Conservation (phyloP, 78 protist species). For the Speleostelium caveatum region DNA sequence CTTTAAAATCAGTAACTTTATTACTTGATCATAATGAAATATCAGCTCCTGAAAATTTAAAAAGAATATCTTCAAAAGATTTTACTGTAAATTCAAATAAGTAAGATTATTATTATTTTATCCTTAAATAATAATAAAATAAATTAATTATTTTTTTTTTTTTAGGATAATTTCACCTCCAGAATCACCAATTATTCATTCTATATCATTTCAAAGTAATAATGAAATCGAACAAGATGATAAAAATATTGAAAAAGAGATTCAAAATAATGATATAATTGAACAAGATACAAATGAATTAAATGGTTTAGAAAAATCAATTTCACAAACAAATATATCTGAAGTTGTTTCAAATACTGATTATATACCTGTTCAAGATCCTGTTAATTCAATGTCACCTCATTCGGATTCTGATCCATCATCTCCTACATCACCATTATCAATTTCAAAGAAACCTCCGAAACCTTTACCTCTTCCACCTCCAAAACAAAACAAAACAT, state of each 20-base stretch:
- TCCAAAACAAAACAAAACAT: neutral
- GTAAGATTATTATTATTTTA: neutral
- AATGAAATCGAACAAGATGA: too few relatives aligned
- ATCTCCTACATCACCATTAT: slow-evolving; percentile 11
- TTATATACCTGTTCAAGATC: too few relatives aligned
- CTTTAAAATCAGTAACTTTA: neutral
- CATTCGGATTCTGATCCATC: neutral
- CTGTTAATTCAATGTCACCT: neutral
- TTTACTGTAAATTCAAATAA: slow-evolving; percentile 10
- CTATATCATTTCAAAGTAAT: neutral
- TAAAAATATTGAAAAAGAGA: too few relatives aligned
- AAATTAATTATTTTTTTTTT: neutral
- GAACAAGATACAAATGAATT: too few relatives aligned
- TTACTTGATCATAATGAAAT: slow-evolving; percentile 28
- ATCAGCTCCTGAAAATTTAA: neutral
- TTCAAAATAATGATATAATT: too few relatives aligned
- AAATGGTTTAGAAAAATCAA: too few relatives aligned
- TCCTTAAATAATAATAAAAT: neutral
- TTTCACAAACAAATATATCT: too few relatives aligned
- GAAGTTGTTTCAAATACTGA: too few relatives aligned
- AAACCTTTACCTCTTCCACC: slow-evolving; percentile 33
- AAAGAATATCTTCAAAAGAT: neutral
- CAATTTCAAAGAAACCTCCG: slow-evolving; percentile 18
- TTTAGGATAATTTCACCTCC: neutral
- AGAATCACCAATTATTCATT: neutral